Evolutionary conservation across 148 eudicot species (phyloP).

Genomic region (Vaccinium corymbosum): DNA sequence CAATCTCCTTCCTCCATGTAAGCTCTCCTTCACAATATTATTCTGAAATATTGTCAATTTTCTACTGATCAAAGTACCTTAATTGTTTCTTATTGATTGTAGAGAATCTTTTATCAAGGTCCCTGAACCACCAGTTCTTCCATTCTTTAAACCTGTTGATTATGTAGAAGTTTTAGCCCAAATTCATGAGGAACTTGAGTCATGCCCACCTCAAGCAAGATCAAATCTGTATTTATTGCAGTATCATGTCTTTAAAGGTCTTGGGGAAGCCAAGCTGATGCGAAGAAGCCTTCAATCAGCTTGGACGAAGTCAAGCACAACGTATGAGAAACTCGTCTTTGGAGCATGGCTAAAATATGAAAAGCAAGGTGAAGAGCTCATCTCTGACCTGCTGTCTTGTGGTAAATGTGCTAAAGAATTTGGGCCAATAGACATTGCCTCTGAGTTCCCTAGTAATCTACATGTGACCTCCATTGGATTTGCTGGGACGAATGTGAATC

Average conservation of each 20-base stretch:
- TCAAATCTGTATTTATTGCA: slow-evolving; percentile 73
- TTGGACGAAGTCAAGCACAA: slow-evolving; percentile 68
- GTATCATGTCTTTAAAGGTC: slow-evolving; percentile 92
- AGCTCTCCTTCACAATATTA: slow-evolving; percentile 19
- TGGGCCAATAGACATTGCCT: slow-evolving; percentile 65
- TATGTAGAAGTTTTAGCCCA: slow-evolving; percentile 93
- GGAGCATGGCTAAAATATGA: slow-evolving; percentile 94
- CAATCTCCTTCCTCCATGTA: slow-evolving; percentile 81
- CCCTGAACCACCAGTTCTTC: slow-evolving; percentile 75
- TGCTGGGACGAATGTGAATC: slow-evolving; percentile 14
- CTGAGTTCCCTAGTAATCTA: slow-evolving; percentile 43
- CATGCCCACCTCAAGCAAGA: slow-evolving; percentile 58
- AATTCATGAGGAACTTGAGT: slow-evolving; percentile 87
- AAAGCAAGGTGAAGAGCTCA: slow-evolving; percentile 81
- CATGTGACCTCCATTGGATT: slow-evolving; percentile 22
- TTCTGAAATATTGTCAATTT: neutral
- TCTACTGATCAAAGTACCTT: neutral
- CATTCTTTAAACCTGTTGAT: slow-evolving; percentile 83
- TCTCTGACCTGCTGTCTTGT: slow-evolving; percentile 69
- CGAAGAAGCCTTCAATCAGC: slow-evolving; percentile 86
- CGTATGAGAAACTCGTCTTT: slow-evolving; percentile 74
- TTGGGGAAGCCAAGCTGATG: slow-evolving; percentile 87
- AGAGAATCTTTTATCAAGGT: slow-evolving; percentile 94
- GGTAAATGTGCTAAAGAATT: slow-evolving; percentile 70
- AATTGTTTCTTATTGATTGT: slow-evolving; percentile 23